phyloP scores from a whole-genome alignment of 2,329 filamentous ascomycete species.

The Thelonectria blattea region DNA sequence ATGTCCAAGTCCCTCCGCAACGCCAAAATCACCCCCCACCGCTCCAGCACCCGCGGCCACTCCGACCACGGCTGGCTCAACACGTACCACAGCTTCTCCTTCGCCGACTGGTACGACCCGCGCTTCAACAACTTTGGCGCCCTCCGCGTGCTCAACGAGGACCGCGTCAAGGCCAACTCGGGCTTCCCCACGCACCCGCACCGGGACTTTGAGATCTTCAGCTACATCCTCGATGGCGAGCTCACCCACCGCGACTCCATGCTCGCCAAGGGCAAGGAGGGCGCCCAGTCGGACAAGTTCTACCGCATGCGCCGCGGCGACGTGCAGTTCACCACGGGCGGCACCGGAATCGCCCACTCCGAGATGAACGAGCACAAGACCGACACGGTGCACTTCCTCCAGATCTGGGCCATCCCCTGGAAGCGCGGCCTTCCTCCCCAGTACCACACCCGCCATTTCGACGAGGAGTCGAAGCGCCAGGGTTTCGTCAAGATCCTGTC shows the following conservation, averaged over 20 bases:
- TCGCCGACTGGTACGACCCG: slow-evolving; percentile 75
- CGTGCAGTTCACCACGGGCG: slow-evolving; percentile 90
- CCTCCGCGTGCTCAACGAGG: slow-evolving; percentile 87
- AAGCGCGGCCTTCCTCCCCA: slow-evolving; percentile 72
- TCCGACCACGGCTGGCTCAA: slow-evolving; percentile 87
- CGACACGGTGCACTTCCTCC: slow-evolving; percentile 81
- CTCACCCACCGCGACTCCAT: slow-evolving; percentile 88
- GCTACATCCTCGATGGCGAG: slow-evolving; percentile 83
- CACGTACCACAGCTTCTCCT: slow-evolving; percentile 85
- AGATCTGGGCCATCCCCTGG: slow-evolving; percentile 88
- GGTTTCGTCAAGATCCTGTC: slow-evolving; percentile 78
- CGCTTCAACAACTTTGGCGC: slow-evolving; percentile 73
- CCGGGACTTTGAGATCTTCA: slow-evolving; percentile 88
- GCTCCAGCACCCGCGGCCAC: slow-evolving; percentile 75
- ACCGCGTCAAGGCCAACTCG: slow-evolving; percentile 74
- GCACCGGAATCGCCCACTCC: slow-evolving; percentile 78
- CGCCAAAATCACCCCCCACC: slow-evolving; percentile 77
- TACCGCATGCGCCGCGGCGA: slow-evolving; percentile 78
- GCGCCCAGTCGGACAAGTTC: slow-evolving; percentile 65
- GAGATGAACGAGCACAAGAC: slow-evolving; percentile 79
- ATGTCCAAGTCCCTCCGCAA: slow-evolving; percentile 70
- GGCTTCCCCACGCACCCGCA: slow-evolving; percentile 89
- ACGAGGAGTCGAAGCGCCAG: slow-evolving; percentile 74
- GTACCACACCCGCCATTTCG: slow-evolving; percentile 78
- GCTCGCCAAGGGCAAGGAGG: slow-evolving; percentile 72